Base-by-base conservation (phyloP, 2,329 filamentous ascomycete species). In the Parastagonospora avenae region DNA sequence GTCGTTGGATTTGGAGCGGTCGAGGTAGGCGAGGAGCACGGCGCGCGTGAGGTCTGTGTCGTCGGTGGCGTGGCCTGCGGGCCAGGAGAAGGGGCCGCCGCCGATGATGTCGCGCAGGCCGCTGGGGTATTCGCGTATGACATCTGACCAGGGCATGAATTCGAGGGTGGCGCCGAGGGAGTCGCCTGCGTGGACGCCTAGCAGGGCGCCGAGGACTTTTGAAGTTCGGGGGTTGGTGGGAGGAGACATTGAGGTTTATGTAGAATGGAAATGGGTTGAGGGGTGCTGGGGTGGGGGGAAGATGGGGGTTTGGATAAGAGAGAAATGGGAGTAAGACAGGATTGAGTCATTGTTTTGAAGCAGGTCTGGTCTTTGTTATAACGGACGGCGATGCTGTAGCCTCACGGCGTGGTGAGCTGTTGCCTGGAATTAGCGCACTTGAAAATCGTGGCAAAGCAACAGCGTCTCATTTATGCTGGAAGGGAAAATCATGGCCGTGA, bases 11-110 rank as follows among this genome's bases (percentile, higher is more conserved):
- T 40, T 19, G 42, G 28, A 67, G 2, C 54, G 57, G 54, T 80
- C 73, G 1, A 52, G 62, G 53, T 80, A 80, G 3, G 76, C 77
- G 11, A 80, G 70, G 4, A 80, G 65, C 0, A 80, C 74, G 8
- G 72, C 77, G 4, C 78, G 76, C 4, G 76, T 78, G 55, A 80
- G 66, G 55, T 80, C 78, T 1, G 78, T 80, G 57, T 80, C 78
- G 58, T 80, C 78, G 24, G 79, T 80, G 12, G 78, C 78, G 50
- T 76, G 72, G 7, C 79, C 79, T 0, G 72, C 52, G 0, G 72
- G 48, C 78, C 78, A 80, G 15, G 37, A 9, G 49, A 80, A 79
- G 2, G 60, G 51, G 0, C 79, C 79, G 41, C 79, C 79, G 42
- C 78, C 79, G 14, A 77, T 57, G 30, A 81, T 79, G 8, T 74